A percentile compares a stretch with the other conserved stretches of the same genome.
Evolutionary conservation across 208 protist species (phyloP).

Genomic region (Borovskyia barvae): DNA sequence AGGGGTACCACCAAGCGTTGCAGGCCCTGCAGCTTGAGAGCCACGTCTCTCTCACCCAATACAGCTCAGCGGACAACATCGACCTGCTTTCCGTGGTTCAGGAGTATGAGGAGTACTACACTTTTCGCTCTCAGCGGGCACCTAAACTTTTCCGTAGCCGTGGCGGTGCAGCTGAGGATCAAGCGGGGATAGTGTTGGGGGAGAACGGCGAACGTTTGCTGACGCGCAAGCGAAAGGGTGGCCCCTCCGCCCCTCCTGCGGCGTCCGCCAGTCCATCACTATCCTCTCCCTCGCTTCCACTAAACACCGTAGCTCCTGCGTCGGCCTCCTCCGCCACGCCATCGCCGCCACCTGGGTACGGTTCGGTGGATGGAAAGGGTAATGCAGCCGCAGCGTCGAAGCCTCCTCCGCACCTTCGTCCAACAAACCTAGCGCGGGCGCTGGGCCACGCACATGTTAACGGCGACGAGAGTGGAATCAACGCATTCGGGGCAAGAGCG

Average conservation of each 20-base stretch:
- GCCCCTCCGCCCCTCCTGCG: not conserved
- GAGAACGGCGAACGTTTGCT: slow-evolving; percentile 42
- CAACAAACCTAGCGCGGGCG: slow-evolving; percentile 17
- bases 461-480: not conserved
- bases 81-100: slow-evolving; percentile 75
- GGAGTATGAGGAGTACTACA: slow-evolving; percentile 90
- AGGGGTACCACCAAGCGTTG: slow-evolving; percentile 73
- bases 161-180: slow-evolving; percentile 21
- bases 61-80: slow-evolving; percentile 86
- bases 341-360: slow-evolving; percentile 12
- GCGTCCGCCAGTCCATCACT: not conserved
- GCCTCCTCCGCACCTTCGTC: slow-evolving; percentile 8
- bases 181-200: slow-evolving; percentile 18
- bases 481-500: no score
- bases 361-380: not conserved
- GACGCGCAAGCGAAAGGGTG: slow-evolving; percentile 22
- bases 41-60: slow-evolving; percentile 62
- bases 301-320: not conserved
- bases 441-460: slow-evolving; percentile 7
- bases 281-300: not conserved
- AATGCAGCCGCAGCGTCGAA: not conserved
- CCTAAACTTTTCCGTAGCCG: slow-evolving; percentile 76
- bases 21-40: slow-evolving; percentile 85
- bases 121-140: slow-evolving; percentile 80
- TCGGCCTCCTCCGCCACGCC: not conserved